Evolutionary conservation across 352 stramenopile species (phyloP).

Genomic region (Pythium pectinolyticum): DNA sequence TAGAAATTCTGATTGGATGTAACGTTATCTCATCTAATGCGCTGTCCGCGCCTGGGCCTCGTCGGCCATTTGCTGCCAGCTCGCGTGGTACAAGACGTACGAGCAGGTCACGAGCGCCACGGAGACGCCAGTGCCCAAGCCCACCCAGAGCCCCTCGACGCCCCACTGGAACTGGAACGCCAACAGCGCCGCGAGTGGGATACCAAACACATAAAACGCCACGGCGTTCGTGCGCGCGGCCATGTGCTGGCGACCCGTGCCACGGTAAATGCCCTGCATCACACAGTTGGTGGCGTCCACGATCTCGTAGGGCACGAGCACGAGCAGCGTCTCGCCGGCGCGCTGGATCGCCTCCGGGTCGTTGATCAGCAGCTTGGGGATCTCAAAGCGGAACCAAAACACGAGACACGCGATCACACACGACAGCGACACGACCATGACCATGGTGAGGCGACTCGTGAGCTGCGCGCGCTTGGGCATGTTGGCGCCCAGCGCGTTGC

Average conservation of each 20-base stretch:
- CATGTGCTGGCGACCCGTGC: conserved; percentile 61
- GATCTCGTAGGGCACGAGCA: conserved; percentile 74
- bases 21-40: conserved; percentile 28
- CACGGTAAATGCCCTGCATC: conserved; percentile 80
- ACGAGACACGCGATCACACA: conserved; percentile 40
- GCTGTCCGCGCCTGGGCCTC: conserved; percentile 46
- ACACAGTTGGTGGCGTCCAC: conserved; percentile 75
- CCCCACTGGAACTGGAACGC: conserved; percentile 48
- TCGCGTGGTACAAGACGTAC: conserved; percentile 50
- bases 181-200: conserved; percentile 64
- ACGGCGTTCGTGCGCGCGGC: conserved; percentile 75
- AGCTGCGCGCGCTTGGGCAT: conserved; percentile 61
- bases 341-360: conserved; percentile 46
- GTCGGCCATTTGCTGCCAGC: conserved; percentile 58
- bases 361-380: conserved; percentile 56
- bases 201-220: conserved; percentile 78
- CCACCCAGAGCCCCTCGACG: conserved; percentile 80
- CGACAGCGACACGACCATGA: conserved; percentile 42
- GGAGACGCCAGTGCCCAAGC: conserved; percentile 53
- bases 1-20: too few species aligned
- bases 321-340: conserved; percentile 51
- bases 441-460: conserved; percentile 47
- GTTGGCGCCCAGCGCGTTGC: conserved; percentile 80
- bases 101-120: conserved; percentile 46
- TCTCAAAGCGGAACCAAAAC: conserved; percentile 44